Conservation (phyloP, 768 basidiomycete species). For the Phylloporus arenicola region DNA sequence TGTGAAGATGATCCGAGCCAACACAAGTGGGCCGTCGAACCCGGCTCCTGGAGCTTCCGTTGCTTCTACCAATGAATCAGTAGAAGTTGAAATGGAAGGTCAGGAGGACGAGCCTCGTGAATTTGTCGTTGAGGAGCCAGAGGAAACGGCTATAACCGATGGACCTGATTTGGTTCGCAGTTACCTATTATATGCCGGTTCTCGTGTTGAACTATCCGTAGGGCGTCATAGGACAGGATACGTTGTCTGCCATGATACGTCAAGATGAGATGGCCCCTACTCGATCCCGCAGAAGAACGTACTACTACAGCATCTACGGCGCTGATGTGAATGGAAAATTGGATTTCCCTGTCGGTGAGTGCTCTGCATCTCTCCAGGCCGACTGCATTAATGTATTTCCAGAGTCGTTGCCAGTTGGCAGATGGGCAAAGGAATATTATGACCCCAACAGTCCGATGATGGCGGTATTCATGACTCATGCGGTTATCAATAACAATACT, state of each 20-base stretch:
- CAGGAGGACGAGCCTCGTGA: constrained; percentile 17
- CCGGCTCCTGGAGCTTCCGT: constrained; percentile 1
- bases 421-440: constrained; percentile 55
- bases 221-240: constrained; percentile 71
- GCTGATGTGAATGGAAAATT: constrained; percentile 45
- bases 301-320: constrained; percentile 38
- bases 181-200: neutral
- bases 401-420: constrained; percentile 56
- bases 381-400: constrained; percentile 5
- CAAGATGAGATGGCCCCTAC: constrained; percentile 62
- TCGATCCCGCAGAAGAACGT: constrained; percentile 53
- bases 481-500: constrained; percentile 60
- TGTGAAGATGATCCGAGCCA: constrained; percentile 25
- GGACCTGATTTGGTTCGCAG: constrained; percentile 24
- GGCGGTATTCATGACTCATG: constrained; percentile 68
- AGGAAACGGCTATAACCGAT: constrained; percentile 11
- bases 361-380: neutral
- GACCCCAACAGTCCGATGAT: constrained; percentile 52
- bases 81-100: constrained; percentile 5
- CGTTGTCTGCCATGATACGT: constrained; percentile 66
- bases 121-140: constrained; percentile 13
- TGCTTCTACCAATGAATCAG: constrained; percentile 9
- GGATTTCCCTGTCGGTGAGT: constrained; percentile 53
- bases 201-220: constrained; percentile 24
- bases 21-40: constrained; percentile 11